Percentiles rank a stretch among this genome's conserved stretches.
Conservation (phyloP, 805 yeast genomes). For the Saccharomycopsis sp. region DNA sequence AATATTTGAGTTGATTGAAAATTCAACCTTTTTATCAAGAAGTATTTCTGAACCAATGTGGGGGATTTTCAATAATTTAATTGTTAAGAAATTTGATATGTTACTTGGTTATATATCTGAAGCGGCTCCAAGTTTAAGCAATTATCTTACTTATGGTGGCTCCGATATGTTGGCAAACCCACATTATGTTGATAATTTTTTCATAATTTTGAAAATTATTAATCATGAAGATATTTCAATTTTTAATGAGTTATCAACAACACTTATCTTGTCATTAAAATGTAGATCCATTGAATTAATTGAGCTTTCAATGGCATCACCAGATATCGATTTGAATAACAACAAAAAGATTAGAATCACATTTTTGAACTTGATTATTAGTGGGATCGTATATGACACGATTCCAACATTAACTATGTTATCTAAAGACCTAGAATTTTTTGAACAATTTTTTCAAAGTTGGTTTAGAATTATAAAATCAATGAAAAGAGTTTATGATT, state of each 20-base stretch:
- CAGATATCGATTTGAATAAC: background rate
- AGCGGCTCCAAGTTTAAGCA: constrained; percentile 62
- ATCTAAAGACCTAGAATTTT: constrained; percentile 33
- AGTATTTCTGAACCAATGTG: constrained; percentile 65
- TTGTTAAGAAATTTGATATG: constrained; percentile 31
- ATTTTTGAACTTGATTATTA: constrained; percentile 36
- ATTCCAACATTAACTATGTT: constrained; percentile 44
- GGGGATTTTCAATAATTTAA: constrained; percentile 45
- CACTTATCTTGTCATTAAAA: constrained; percentile 13
- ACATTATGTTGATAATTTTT: constrained; percentile 23
- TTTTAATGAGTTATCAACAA: constrained; percentile 14
- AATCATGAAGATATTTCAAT: constrained; percentile 24
- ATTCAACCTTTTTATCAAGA: constrained; percentile 55
- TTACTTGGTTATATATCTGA: constrained; percentile 72
- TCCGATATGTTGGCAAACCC: constrained; percentile 24
- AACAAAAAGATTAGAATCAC: constrained; percentile 3
- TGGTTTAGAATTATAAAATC: constrained; percentile 50
- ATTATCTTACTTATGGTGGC: constrained; percentile 58
- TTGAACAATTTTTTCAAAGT: constrained; percentile 45
- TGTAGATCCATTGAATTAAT: constrained; percentile 1
- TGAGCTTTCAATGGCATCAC: constrained; percentile 18
- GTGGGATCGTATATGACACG: constrained; percentile 60
- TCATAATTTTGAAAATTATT: constrained; percentile 25
- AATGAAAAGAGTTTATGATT: constrained; percentile 68
- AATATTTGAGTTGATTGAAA: constrained; percentile 66